Conservation (phyloP, 257 asterid species). For the Solanum chiquidenum region DNA sequence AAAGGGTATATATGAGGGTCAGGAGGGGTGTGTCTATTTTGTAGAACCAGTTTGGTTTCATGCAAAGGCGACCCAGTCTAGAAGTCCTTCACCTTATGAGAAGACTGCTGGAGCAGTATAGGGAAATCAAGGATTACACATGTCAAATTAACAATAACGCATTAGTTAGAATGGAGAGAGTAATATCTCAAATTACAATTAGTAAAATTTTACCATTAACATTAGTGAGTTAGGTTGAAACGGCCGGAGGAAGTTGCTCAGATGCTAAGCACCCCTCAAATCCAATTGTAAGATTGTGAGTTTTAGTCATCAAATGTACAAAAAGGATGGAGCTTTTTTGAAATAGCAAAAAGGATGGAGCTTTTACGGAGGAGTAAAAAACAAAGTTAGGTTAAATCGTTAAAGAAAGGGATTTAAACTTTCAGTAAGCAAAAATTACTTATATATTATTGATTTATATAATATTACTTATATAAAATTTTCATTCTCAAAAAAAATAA, state of each 20-base stretch:
- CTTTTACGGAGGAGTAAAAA: not conserved
- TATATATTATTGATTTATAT: not conserved
- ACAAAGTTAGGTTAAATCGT: too few relatives aligned
- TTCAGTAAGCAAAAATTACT: not conserved
- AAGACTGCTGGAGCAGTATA: not conserved
- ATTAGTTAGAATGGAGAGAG: not conserved
- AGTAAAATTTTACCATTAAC: not conserved
- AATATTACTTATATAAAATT: too few relatives aligned
- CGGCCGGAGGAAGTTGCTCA: not conserved
- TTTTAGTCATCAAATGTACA: not conserved
- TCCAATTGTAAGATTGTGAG: not conserved
- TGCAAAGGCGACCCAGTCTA: not conserved
- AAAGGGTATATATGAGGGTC: not conserved
- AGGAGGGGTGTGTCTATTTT: not conserved
- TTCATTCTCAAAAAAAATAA: not conserved
- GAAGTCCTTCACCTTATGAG: not conserved
- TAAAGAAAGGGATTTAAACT: not conserved
- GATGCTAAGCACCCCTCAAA: not conserved
- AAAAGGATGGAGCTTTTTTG: not conserved
- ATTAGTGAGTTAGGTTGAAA: not conserved
- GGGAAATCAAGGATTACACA: not conserved
- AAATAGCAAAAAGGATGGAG: not conserved
- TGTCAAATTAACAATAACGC: not conserved
- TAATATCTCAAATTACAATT: not conserved
- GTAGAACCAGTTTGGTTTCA: not conserved